Percentiles rank a stretch among this genome's conserved stretches.
phyloP scores from a whole-genome alignment of 345 rosid genomes.

The Mangifera indica region DNA sequence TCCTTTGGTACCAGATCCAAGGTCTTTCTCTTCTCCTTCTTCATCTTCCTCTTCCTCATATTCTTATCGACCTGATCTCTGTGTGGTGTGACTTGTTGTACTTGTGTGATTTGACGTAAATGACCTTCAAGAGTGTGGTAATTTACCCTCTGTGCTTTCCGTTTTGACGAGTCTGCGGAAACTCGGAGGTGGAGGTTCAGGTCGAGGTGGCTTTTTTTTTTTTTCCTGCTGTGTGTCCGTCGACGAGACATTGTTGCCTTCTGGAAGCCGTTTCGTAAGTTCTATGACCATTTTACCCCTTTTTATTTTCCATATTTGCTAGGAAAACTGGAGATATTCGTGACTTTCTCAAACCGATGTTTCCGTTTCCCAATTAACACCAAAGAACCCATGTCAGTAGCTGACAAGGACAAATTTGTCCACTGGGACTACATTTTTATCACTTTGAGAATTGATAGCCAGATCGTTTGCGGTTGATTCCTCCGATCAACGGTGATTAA shows the following conservation, averaged over 20 bases:
- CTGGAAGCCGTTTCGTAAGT: not conserved
- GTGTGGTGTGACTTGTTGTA: constrained; percentile 4
- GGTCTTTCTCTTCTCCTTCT: constrained; percentile 35
- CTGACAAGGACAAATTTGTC: constrained; percentile 21
- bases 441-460: not conserved
- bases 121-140: not conserved
- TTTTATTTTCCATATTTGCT: not conserved
- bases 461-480: constrained; percentile 13
- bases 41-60: constrained; percentile 8
- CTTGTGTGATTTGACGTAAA: constrained; percentile 16
- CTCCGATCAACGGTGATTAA: constrained; percentile 15
- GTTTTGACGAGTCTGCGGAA: not conserved
- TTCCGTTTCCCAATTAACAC: not conserved
- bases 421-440: not conserved
- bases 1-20: constrained; percentile 62
- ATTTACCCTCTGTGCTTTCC: not conserved
- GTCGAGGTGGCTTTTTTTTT: not conserved
- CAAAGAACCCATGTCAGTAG: not conserved
- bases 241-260: constrained; percentile 21
- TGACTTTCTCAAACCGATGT: constrained; percentile 6
- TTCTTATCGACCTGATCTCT: constrained; percentile 21
- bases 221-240: constrained; percentile 12
- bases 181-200: not conserved
- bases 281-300: constrained; percentile 17
- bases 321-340: not conserved